Evolutionary conservation across 768 basidiomycete species (phyloP).

Genomic region (Crassisporium funariophilum): DNA sequence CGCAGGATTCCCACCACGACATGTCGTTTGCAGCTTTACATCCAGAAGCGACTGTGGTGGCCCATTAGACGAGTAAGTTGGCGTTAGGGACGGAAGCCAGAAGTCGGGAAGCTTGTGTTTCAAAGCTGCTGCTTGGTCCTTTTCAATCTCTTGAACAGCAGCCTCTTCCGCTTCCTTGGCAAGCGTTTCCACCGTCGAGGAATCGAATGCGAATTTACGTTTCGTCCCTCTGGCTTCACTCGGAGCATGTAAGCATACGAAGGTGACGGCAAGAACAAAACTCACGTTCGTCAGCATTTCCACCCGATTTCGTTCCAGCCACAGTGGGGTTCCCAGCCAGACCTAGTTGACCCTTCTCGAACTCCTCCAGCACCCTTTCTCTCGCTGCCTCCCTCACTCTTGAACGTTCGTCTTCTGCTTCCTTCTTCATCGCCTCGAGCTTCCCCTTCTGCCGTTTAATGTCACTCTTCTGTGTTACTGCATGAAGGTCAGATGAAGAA

Average conservation of each 20-base stretch:
- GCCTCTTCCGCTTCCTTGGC: constrained; percentile 86
- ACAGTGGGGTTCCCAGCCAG: constrained; percentile 50
- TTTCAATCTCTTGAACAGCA: constrained; percentile 79
- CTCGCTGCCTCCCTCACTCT: constrained; percentile 73
- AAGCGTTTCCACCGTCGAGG: constrained; percentile 66
- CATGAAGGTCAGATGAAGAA: constrained; percentile 14
- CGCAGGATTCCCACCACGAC: constrained; percentile 72
- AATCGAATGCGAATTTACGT: constrained; percentile 86
- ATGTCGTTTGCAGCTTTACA: constrained; percentile 51
- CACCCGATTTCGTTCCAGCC: constrained; percentile 27
- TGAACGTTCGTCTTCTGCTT: constrained; percentile 80
- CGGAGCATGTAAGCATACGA: background rate
- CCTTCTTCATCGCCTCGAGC: constrained; percentile 71
- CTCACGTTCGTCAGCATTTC: constrained; percentile 32
- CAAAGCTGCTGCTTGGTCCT: constrained; percentile 82
- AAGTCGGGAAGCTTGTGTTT: constrained; percentile 93
- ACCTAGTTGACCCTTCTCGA: constrained; percentile 83
- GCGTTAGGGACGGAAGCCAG: constrained; percentile 94
- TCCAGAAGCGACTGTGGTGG: constrained; percentile 71
- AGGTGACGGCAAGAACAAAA: background rate
- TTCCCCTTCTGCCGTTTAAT: constrained; percentile 89
- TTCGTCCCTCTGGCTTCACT: constrained; percentile 61
- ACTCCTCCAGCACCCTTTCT: constrained; percentile 87
- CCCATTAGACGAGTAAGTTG: constrained; percentile 67
- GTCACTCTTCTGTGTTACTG: constrained; percentile 87